Percentiles rank a stretch among this genome's conserved stretches.
Conservation (phyloP, 1,284 basidiomycete genomes). For the Ustilago trichophora region DNA sequence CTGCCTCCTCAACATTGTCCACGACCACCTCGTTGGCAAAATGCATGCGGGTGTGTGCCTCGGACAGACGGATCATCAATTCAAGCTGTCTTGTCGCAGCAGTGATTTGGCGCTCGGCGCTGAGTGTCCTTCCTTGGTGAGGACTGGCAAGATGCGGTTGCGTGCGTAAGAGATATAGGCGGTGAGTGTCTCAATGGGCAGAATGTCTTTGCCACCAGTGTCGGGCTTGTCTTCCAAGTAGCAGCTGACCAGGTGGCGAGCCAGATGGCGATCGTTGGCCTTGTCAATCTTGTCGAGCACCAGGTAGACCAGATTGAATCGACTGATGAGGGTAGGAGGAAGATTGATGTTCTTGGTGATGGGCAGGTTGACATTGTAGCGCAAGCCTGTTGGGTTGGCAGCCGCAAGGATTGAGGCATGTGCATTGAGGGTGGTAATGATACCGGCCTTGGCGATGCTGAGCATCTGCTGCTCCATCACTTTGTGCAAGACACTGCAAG, state of each 20-base stretch:
- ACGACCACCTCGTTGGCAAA: constrained; percentile 85
- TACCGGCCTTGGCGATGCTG: constrained; percentile 99
- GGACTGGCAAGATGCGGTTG: constrained; percentile 82
- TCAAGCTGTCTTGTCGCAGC: constrained; percentile 97
- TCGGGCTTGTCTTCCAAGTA: constrained; percentile 90
- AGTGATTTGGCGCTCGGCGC: constrained; percentile 90
- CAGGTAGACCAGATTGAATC: constrained; percentile 97
- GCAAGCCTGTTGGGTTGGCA: no score
- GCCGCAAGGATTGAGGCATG: no score
- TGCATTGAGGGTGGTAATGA: no score
- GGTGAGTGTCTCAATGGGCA: no score
- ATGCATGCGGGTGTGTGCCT: constrained; percentile 95
- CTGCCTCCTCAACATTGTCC: constrained; percentile 85
- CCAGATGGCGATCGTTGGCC: constrained; percentile 83
- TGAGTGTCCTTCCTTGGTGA: constrained; percentile 84
- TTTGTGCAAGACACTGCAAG: constrained; percentile 95
- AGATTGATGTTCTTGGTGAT: no score
- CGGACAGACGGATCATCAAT: constrained; percentile 95
- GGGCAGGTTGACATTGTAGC: no score
- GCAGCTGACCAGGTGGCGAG: constrained; percentile 89
- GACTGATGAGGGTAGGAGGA: constrained; percentile 94
- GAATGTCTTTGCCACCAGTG: constrained; percentile 77
- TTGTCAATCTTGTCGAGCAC: constrained; percentile 92
- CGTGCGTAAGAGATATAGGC: no score
- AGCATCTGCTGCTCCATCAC: constrained; percentile 99